Percentiles rank a stretch among this genome's conserved stretches.
phyloP scores from a whole-genome alignment of 1,139 yeast species.

The Pichia sp. region DNA sequence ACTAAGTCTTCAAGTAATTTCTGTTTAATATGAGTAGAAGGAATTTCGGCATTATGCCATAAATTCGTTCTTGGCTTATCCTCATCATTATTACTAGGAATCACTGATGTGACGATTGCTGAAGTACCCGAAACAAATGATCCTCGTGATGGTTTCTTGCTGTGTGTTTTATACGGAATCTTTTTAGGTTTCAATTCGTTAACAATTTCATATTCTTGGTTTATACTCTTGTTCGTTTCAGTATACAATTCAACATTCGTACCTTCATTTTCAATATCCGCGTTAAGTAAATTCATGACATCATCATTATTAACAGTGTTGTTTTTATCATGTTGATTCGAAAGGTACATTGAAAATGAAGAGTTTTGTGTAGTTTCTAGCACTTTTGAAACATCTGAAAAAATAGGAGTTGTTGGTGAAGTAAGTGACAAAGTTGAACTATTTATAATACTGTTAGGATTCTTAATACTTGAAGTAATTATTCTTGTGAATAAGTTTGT shows the following conservation, averaged over 20 bases:
- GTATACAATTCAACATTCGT: no score
- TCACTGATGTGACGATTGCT: conserved; percentile 34
- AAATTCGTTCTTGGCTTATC: not conserved
- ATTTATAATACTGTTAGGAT: not conserved
- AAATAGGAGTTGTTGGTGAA: conserved; percentile 9
- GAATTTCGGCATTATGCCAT: conserved; percentile 20
- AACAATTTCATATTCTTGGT: not conserved
- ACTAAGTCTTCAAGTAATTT: conserved; percentile 22
- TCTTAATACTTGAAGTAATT: conserved; percentile 2
- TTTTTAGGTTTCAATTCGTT: not conserved
- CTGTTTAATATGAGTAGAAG: conserved; percentile 14
- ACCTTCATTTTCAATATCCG: not conserved
- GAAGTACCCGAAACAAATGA: conserved; percentile 35
- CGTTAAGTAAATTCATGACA: not conserved
- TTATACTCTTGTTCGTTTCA: no score
- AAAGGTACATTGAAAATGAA: not conserved
- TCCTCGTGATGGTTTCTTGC: conserved; percentile 32
- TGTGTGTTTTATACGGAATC: conserved; percentile 14
- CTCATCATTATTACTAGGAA: no score
- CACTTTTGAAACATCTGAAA: conserved; percentile 6
- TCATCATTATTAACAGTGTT: not conserved
- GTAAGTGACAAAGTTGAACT: conserved; percentile 1
- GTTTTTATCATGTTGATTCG: not conserved
- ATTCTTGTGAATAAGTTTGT: conserved; percentile 26
- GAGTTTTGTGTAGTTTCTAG: conserved; percentile 1